Conservation (phyloP, 257 asterid species). For the Scutellaria galericulata region DNA sequence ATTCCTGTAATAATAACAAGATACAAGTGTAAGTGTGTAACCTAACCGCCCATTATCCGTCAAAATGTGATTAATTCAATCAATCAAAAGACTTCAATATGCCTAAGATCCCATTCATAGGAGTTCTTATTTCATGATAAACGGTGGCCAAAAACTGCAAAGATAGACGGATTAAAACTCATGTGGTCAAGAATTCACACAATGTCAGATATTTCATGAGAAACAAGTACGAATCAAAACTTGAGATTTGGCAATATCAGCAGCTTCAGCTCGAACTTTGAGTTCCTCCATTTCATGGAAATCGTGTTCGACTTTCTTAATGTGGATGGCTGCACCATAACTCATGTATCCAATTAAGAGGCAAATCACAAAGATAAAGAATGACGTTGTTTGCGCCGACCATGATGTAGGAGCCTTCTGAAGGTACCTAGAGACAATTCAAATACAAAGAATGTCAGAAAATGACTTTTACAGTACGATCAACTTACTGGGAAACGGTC, state of each 20-base stretch:
- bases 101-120: conserved; percentile 98
- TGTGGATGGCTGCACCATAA: conserved; percentile 70
- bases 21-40: neutral
- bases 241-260: conserved; percentile 96
- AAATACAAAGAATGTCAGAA: conserved; percentile 8
- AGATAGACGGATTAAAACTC: conserved; percentile 30
- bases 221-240: conserved; percentile 40
- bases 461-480: neutral
- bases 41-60: neutral
- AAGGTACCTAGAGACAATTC: conserved; percentile 62
- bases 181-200: conserved; percentile 18
- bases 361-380: no score
- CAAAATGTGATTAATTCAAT: neutral
- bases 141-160: conserved; percentile 91
- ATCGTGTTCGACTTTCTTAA: conserved; percentile 81
- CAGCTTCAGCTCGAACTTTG: conserved; percentile 90
- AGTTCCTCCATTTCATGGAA: conserved; percentile 71
- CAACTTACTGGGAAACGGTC: no score
- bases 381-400: no score
- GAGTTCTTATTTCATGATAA: conserved; percentile 97
- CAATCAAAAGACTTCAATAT: conserved; percentile 25
- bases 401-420: conserved; percentile 74
- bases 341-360: no score
- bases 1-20: conserved; percentile 59
- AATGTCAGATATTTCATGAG: neutral